Conservation (phyloP, 2,329 filamentous ascomycete genomes). For the Calonectria montana region DNA sequence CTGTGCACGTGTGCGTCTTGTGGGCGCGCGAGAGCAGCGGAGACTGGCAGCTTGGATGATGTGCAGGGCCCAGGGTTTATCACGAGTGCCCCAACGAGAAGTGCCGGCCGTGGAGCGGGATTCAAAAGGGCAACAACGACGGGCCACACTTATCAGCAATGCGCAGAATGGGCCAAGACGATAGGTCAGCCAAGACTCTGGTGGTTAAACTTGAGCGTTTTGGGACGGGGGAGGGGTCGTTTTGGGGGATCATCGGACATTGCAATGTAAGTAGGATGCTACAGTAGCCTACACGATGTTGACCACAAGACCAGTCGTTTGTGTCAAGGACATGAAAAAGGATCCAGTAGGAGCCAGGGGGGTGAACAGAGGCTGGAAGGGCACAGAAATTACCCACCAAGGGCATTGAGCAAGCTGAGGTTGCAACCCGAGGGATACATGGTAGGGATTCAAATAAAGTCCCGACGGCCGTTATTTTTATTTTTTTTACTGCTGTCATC, state of each 20-base stretch:
- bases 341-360: background rate
- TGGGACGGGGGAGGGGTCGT: background rate
- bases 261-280: constrained; percentile 4
- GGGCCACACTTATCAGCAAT: constrained; percentile 18
- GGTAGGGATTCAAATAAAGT: constrained; percentile 9
- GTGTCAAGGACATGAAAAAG: constrained; percentile 7
- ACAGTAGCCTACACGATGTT: background rate
- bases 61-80: constrained; percentile 33
- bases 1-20: background rate
- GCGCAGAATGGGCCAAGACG: constrained; percentile 26
- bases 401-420: background rate
- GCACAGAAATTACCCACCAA: constrained; percentile 19
- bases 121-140: constrained; percentile 23
- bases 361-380: background rate
- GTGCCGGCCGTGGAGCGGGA: constrained; percentile 37
- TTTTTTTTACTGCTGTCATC: background rate
- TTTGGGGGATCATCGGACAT: constrained; percentile 19
- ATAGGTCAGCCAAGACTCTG: constrained; percentile 11
- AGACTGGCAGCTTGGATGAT: constrained; percentile 23
- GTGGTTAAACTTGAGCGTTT: constrained; percentile 5
- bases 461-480: background rate
- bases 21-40: background rate
- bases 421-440: constrained; percentile 11
- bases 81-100: constrained; percentile 27
- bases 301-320: background rate